Conservation (phyloP, 495 filamentous ascomycete species). For the Xylaria telfairii region DNA sequence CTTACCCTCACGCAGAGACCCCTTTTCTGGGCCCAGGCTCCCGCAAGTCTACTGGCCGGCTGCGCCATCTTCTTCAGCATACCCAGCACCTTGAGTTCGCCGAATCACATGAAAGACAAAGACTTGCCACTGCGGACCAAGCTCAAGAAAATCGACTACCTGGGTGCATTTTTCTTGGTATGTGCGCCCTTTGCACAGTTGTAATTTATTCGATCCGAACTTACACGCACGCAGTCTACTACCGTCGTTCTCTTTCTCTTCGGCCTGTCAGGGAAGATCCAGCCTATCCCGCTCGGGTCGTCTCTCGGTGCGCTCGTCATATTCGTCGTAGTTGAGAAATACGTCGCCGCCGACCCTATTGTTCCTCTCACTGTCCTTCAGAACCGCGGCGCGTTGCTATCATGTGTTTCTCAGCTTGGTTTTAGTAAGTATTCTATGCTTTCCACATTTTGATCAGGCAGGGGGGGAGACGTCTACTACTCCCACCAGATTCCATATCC, state of each 20-base stretch:
- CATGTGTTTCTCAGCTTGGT: slow-evolving; percentile 69
- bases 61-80: slow-evolving; percentile 65
- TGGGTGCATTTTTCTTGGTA: slow-evolving; percentile 67
- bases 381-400: slow-evolving; percentile 68
- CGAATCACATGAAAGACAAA: slow-evolving; percentile 28
- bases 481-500: background rate
- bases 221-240: slow-evolving; percentile 44
- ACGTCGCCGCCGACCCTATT: slow-evolving; percentile 66
- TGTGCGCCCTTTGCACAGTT: slow-evolving; percentile 23
- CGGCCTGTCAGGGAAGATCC: slow-evolving; percentile 66
- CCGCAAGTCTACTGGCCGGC: slow-evolving; percentile 61
- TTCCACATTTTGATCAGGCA: background rate
- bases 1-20: slow-evolving; percentile 54
- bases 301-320: slow-evolving; percentile 57
- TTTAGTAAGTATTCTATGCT: slow-evolving; percentile 49
- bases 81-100: slow-evolving; percentile 49
- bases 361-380: slow-evolving; percentile 69
- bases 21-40: slow-evolving; percentile 72
- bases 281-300: slow-evolving; percentile 60
- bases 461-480: background rate
- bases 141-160: slow-evolving; percentile 70
- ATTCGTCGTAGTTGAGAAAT: slow-evolving; percentile 68
- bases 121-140: slow-evolving; percentile 46
- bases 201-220: background rate
- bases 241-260: slow-evolving; percentile 70